Evolutionary conservation across 768 basidiomycete genomes (phyloP).

Genomic region (Mycena crocata): DNA sequence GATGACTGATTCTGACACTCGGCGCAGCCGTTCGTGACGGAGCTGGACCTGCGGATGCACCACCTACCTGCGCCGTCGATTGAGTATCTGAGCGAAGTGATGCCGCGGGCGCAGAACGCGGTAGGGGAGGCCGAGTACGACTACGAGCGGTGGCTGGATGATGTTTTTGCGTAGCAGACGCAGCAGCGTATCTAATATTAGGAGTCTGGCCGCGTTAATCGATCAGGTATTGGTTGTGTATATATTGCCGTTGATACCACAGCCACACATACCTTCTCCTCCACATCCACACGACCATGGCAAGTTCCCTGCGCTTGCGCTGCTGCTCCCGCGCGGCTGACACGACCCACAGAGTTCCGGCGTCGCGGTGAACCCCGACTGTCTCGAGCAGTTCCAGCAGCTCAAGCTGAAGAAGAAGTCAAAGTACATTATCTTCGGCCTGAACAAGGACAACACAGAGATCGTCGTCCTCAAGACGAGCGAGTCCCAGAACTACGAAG

Average conservation of each 20-base stretch:
- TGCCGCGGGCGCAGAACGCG: conserved; percentile 70
- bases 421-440: conserved; percentile 87
- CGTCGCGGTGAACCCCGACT: conserved; percentile 67
- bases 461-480: conserved; percentile 83
- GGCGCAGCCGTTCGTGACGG: conserved; percentile 88
- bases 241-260: conserved; percentile 22
- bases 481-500: conserved; percentile 65
- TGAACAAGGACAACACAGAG: conserved; percentile 72
- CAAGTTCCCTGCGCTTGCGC: conserved; percentile 20
- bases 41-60: conserved; percentile 89
- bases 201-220: conserved; percentile 11
- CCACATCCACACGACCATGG: conserved; percentile 47
- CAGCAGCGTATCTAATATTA: background rate
- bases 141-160: conserved; percentile 85
- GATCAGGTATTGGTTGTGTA: conserved; percentile 12
- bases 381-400: conserved; percentile 69
- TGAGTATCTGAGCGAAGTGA: conserved; percentile 84
- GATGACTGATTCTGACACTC: conserved; percentile 23
- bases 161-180: conserved; percentile 78
- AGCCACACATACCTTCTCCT: conserved; percentile 41
- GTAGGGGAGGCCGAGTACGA: conserved; percentile 78
- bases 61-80: conserved; percentile 81
- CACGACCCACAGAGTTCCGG: conserved; percentile 67
- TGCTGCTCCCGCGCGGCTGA: background rate
- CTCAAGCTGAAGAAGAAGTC: conserved; percentile 82